Conservation (phyloP, 1,284 basidiomycete genomes). For the Cutaneotrichosporon sp. region DNA sequence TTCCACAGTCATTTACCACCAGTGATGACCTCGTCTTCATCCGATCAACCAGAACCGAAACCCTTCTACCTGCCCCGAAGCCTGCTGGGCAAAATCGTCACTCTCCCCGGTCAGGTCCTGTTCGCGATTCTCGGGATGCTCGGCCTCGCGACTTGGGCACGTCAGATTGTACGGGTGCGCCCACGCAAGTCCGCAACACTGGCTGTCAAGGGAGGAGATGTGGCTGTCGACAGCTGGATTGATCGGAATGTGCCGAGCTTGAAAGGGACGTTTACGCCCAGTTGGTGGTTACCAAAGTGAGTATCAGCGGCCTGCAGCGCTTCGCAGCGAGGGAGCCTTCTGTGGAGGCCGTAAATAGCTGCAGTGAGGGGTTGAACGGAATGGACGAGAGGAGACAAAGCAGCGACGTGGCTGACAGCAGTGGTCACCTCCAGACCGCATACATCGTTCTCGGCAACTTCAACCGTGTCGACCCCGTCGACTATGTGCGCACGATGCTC, state of each 20-base stretch:
- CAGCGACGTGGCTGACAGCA: constrained; percentile 13
- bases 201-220: not conserved
- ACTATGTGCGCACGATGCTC: constrained; percentile 62
- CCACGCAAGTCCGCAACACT: constrained; percentile 6
- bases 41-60: not conserved
- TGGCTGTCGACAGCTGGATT: constrained; percentile 33
- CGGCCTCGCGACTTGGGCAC: constrained; percentile 36
- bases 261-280: constrained; percentile 42
- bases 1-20: too few species aligned
- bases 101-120: constrained; percentile 24
- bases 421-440: constrained; percentile 51
- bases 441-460: constrained; percentile 56
- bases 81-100: constrained; percentile 7
- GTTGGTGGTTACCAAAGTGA: constrained; percentile 49
- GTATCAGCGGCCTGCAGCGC: too few species aligned
- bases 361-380: not conserved
- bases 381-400: not conserved
- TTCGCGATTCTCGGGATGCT: constrained; percentile 34
- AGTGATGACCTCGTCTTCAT: too few species aligned
- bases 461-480: constrained; percentile 63
- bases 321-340: too few species aligned
- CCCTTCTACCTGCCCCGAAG: constrained; percentile 9
- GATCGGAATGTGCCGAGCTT: constrained; percentile 41
- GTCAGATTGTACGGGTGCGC: constrained; percentile 39
- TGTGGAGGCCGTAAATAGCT: too few species aligned